These are phyloP conservation scores for Cystofilobasidium bisporidii DNA, from an alignment of 768 basidiomycete genomes.

Conservation along the genomic window DNA sequence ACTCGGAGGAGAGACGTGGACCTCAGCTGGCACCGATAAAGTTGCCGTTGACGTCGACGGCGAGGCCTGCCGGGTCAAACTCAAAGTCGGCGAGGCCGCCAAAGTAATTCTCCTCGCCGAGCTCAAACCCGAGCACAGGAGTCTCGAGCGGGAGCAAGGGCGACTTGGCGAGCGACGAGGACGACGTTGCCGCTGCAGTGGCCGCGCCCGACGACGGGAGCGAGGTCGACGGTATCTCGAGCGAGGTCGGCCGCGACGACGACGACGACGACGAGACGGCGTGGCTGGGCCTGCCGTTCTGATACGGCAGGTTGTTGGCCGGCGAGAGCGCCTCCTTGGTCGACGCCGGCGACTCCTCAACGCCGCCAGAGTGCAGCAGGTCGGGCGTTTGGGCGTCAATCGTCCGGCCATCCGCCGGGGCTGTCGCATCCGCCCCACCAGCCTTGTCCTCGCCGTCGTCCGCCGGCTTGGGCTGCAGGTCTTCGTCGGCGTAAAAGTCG, in stretches of 20 bases:
- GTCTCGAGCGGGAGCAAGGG: background rate
- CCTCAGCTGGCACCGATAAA: too few relatives aligned
- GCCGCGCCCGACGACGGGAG: background rate
- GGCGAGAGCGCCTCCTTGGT: conserved; percentile 24
- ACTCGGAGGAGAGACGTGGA: too few relatives aligned
- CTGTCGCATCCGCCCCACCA: conserved; percentile 5
- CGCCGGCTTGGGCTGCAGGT: background rate
- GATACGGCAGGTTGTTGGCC: background rate
- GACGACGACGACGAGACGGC: background rate
- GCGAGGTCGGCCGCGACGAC: background rate
- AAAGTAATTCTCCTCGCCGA: too few relatives aligned
- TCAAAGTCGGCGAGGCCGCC: too few relatives aligned
- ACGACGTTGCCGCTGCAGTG: background rate
- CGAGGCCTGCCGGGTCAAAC: too few relatives aligned
- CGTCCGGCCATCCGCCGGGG: background rate
- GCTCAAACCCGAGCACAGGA: too few relatives aligned
- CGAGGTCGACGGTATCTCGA: background rate
- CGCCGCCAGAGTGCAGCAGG: conserved; percentile 16
- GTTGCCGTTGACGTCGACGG: too few relatives aligned
- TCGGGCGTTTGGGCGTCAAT: conserved; percentile 23
- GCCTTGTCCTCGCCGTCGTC: background rate
- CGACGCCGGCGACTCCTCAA: conserved; percentile 22
- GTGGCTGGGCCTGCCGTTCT: background rate
- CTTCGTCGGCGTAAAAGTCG: conserved; percentile 19
- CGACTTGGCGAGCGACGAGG: too few relatives aligned